Evolutionary conservation across 768 basidiomycete genomes (phyloP).

Genomic region (Collybia sordida): DNA sequence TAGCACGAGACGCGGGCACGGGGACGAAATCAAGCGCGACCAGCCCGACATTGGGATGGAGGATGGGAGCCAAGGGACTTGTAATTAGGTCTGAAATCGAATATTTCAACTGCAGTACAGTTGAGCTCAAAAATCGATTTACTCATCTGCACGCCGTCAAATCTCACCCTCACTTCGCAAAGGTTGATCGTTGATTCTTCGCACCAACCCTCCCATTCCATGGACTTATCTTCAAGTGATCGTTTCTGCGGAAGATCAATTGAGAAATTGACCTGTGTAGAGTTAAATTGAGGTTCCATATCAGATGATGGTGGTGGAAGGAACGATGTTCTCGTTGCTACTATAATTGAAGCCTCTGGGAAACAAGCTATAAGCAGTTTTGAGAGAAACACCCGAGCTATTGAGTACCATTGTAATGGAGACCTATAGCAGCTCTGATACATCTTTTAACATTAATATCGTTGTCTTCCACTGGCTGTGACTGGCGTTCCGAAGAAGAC

Average conservation of each 20-base stretch:
- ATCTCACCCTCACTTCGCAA: constrained; percentile 55
- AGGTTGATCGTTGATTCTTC: constrained; percentile 62
- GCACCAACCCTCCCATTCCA: constrained; percentile 55
- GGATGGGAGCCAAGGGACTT: constrained; percentile 46
- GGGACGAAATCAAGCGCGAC: constrained; percentile 48
- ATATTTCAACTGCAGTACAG: constrained; percentile 1
- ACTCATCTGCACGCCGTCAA: constrained; percentile 46
- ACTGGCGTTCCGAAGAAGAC: constrained; percentile 32
- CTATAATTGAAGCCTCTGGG: constrained; percentile 53
- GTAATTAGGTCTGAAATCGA: constrained; percentile 35
- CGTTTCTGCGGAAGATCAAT: no score
- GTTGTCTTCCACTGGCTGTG: constrained; percentile 29
- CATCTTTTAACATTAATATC: constrained; percentile 44
- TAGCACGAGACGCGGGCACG: constrained; percentile 10
- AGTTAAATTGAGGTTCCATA: constrained; percentile 25
- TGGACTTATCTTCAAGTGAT: constrained; percentile 21
- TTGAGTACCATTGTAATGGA: constrained; percentile 65
- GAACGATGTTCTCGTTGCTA: constrained; percentile 62
- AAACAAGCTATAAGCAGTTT: constrained; percentile 2
- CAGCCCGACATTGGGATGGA: constrained; percentile 33
- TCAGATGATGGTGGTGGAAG: constrained; percentile 34
- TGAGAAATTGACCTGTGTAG: constrained; percentile 30
- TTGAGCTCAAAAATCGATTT: constrained; percentile 15
- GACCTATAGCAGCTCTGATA: constrained; percentile 55
- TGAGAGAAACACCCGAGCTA: no score